Evolutionary conservation across 495 filamentous ascomycete genomes (phyloP), one percentile per base, ranked within the genome.

Genomic region (Lophium mytilinum): DNA sequence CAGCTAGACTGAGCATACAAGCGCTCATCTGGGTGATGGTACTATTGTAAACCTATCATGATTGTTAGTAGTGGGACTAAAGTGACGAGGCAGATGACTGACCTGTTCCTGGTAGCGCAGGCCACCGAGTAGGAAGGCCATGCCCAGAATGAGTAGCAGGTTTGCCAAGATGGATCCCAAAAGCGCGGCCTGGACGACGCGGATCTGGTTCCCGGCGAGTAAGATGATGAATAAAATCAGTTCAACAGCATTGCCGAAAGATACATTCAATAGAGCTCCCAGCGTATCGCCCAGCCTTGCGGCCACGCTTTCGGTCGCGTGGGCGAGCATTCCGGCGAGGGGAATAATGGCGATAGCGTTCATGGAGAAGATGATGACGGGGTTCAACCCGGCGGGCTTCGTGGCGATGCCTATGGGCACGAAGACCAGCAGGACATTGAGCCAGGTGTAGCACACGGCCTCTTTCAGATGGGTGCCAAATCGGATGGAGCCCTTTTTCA

Each of bases 11-110:
- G 58, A 96, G 82, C 46, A 96, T 76, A 73, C 88, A 94, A 30
- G 90, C 89, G 65, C 90, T 95, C 87, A 93, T 96, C 71, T 95
- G 89, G 2, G 90, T 95, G 48, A 94, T 87, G 21, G 88, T 94
- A 72, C 83, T 93, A 71, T 96, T 96, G 73, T 96, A 96, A 57
- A 95, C 83, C 82, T 90, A 53, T 37, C 14, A 9, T 49, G 4
- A 36, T 41, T 42, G 65, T 72, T 55, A 73, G 66, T 37, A 37
- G 11, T 11, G 42, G 42, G 37, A 33, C 51, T 19, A 18, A 11
- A 18, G 11, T 14, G 19, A 43, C 7, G 34, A 39, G 30, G 19
- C 24, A 10, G 3, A 33, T 17, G 39, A 24, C 1, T 51, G 69
- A 83, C 83, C 77, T 92, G 90, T 76, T 96, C 90, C 58, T 83